Percentiles rank a stretch among this genome's conserved stretches.
These are phyloP conservation scores for Mycena polygramma DNA, from an alignment of 768 basidiomycete genomes.

Conservation along the genomic window DNA sequence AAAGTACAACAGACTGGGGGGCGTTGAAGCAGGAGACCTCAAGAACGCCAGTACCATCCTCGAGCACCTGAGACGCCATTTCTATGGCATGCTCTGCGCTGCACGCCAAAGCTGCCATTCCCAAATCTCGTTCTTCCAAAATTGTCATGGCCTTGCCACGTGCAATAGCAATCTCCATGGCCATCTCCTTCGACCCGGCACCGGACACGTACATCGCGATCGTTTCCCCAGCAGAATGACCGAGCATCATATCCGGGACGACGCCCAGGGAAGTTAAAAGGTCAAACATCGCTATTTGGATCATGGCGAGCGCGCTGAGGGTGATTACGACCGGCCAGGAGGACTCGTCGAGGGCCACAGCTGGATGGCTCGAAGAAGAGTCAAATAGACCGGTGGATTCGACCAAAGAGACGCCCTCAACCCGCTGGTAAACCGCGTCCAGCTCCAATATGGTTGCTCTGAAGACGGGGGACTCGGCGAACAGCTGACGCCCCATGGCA, in stretches of 20 bases:
- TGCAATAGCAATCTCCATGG: constrained; percentile 48
- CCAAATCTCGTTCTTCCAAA: constrained; percentile 23
- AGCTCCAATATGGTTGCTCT: constrained; percentile 42
- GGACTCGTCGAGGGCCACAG: background rate
- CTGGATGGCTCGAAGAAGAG: background rate
- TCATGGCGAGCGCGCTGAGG: constrained; percentile 45
- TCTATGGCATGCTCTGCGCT: background rate
- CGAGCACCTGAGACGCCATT: constrained; percentile 11
- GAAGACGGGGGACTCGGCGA: constrained; percentile 42
- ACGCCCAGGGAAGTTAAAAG: constrained; percentile 41
- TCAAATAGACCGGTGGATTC: constrained; percentile 45
- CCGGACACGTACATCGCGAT: constrained; percentile 48
- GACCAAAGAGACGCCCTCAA: constrained; percentile 44
- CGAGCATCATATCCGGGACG: constrained; percentile 44
- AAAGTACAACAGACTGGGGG: constrained; percentile 43
- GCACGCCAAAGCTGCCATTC: constrained; percentile 49
- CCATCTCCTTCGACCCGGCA: constrained; percentile 44
- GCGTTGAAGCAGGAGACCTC: constrained; percentile 50
- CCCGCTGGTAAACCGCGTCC: constrained; percentile 41
- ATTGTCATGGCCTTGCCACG: constrained; percentile 44
- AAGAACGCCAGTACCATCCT: constrained; percentile 10
- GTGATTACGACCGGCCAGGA: constrained; percentile 38
- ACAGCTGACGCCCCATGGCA: constrained; percentile 48
- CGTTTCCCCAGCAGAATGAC: constrained; percentile 53
- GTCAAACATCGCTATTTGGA: constrained; percentile 45